Conservation (phyloP, 345 rosid species). For the Clausena lansium region DNA sequence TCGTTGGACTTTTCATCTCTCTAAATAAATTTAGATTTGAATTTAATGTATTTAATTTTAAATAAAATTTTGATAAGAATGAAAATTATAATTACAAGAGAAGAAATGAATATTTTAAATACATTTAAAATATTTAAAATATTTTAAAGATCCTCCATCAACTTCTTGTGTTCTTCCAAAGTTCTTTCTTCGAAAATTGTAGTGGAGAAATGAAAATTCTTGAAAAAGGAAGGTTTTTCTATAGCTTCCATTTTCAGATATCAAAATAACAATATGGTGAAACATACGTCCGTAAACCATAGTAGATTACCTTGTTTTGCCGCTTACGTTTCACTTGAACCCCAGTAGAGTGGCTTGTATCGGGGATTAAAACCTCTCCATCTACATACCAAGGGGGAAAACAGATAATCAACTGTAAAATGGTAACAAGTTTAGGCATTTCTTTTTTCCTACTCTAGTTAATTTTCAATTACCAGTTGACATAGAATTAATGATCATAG, state of each 20-base stretch:
- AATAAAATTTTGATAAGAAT: no score
- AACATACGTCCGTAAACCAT: background rate
- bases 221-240: background rate
- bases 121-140: no score
- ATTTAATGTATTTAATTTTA: no score
- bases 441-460: background rate
- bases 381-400: conserved; percentile 29
- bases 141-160: no score
- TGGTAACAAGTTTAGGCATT: background rate
- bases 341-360: conserved; percentile 56
- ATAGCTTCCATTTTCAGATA: background rate
- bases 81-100: no score
- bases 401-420: background rate
- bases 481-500: background rate
- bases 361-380: conserved; percentile 72
- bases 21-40: no score
- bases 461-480: background rate
- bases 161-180: conserved; percentile 68
- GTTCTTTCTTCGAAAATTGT: conserved; percentile 66
- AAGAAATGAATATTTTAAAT: no score
- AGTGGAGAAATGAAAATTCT: background rate
- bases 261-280: background rate
- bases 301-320: conserved; percentile 57
- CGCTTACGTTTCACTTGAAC: conserved; percentile 57
- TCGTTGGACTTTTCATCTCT: no score